These are phyloP conservation scores for Geotrichum siamense DNA, from an alignment of 1,139 yeast genomes.

Conservation along the genomic window DNA sequence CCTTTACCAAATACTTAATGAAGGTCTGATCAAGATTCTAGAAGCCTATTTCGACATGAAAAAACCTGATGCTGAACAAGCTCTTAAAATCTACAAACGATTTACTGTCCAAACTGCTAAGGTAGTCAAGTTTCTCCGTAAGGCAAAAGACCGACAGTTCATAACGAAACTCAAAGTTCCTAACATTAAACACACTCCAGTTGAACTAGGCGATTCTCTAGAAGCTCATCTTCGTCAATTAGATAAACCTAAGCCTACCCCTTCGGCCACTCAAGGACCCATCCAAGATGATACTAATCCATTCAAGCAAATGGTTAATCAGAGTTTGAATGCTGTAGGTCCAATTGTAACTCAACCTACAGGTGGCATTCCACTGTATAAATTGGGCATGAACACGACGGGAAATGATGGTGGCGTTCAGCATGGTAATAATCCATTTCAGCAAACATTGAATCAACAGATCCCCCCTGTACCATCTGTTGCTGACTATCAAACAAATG, in stretches of 20 bases:
- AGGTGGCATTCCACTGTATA: constrained; percentile 15
- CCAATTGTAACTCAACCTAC: constrained; percentile 15
- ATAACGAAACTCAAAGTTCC: constrained; percentile 89
- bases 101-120: constrained; percentile 83
- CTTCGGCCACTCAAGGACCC: not conserved
- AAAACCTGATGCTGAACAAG: constrained; percentile 75
- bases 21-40: constrained; percentile 85
- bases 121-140: constrained; percentile 78
- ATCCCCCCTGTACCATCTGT: constrained; percentile 17
- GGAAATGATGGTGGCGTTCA: constrained; percentile 25
- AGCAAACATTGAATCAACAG: constrained; percentile 18
- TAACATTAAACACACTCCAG: constrained; percentile 94
- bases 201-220: constrained; percentile 76
- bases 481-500: constrained; percentile 19
- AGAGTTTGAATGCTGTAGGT: constrained; percentile 18
- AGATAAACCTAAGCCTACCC: constrained; percentile 48
- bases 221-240: constrained; percentile 85
- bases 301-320: constrained; percentile 2
- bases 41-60: constrained; percentile 95
- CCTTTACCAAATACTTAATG: constrained; percentile 81
- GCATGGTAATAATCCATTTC: constrained; percentile 14
- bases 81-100: constrained; percentile 71
- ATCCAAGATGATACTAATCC: not conserved
- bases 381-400: not conserved
- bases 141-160: constrained; percentile 81